Base-by-base conservation (phyloP, 495 filamentous ascomycete genomes). In the Podospora pseudocomata region DNA sequence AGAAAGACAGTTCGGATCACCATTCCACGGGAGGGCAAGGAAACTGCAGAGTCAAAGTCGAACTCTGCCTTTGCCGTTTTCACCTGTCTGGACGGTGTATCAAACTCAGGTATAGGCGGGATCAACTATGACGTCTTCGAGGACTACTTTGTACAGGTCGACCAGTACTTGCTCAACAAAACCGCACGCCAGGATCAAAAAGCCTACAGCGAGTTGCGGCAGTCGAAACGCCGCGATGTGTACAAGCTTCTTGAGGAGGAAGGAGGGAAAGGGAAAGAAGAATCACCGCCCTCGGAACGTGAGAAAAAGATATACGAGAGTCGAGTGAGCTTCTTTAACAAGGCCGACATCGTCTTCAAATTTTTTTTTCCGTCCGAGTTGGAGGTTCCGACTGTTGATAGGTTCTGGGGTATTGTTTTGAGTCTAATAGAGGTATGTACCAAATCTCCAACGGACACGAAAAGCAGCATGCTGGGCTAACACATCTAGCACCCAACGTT, bases 361-460 rank as follows among this genome's bases (percentile, higher is more conserved):
- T 80, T 79, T 65, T 82, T 82, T 53, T 68, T 81, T 9, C 77
- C 79, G 11, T 4, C 15, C 11, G 61, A 64, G 23, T 32, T 55
- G 2, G 58, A 71, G 49, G 71, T 68, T 1, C 70, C 75, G 0
- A 78, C 75, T 5, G 68, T 72, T 3, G 59, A 67, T 3, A 78
- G 78, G 58, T 82, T 74, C 65, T 81, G 80, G 78, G 77, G 77
- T 27, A 76, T 75, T 11, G 53, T 82, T 15, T 44, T 68, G 23
- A 49, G 27, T 18, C n/a, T 77, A 9, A 55, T 80, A 4, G 64
- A 68, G 39, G 74, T 80, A 56, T 27, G 71, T 65, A 18, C 39
- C 5, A 18, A 59, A 6, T 18, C 19, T 59, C 19, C 5, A 5
- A 20, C 0, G 9, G 20, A 3, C 18, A 23, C 7, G 5, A 6